A percentile compares a stretch with the other conserved stretches of the same genome.
phyloP scores from a whole-genome alignment of 2,329 filamentous ascomycete genomes.

The Fusarium sulawesiense region DNA sequence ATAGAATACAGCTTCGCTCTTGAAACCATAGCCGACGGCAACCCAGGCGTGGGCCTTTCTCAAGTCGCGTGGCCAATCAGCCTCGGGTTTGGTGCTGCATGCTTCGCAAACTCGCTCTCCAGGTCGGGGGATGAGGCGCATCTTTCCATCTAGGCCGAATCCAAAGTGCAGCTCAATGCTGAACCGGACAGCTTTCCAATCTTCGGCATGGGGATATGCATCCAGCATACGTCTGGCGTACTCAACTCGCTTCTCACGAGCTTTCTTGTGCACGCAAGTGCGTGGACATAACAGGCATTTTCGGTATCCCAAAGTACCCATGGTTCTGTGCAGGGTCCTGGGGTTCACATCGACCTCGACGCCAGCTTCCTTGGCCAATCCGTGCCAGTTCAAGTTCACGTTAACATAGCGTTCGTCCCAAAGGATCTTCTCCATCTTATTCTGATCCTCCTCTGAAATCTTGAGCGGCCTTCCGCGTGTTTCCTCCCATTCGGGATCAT shows the following conservation, averaged over 20 bases:
- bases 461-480: slow-evolving; percentile 53
- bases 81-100: slow-evolving; percentile 43
- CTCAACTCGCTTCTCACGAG: slow-evolving; percentile 50
- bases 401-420: slow-evolving; percentile 52
- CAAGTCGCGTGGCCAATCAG: slow-evolving; percentile 50
- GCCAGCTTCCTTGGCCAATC: slow-evolving; percentile 50
- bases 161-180: slow-evolving; percentile 54
- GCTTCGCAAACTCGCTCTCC: slow-evolving; percentile 50
- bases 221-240: slow-evolving; percentile 51
- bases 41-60: slow-evolving; percentile 52
- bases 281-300: slow-evolving; percentile 50
- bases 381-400: slow-evolving; percentile 50
- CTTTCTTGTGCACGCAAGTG: slow-evolving; percentile 48
- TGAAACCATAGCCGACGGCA: slow-evolving; percentile 52
- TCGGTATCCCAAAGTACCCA: slow-evolving; percentile 53
- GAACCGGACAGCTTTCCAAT: slow-evolving; percentile 52
- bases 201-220: slow-evolving; percentile 45
- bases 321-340: slow-evolving; percentile 52
- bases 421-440: slow-evolving; percentile 53
- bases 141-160: slow-evolving; percentile 52
- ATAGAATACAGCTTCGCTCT: slow-evolving; percentile 54
- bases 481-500: slow-evolving; percentile 55
- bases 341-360: slow-evolving; percentile 50
- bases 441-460: slow-evolving; percentile 50
- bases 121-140: slow-evolving; percentile 50